Evolutionary conservation across 352 stramenopile genomes (phyloP), one percentile per base, ranked within the genome.

Genomic region (Phytophthora tubulina): DNA sequence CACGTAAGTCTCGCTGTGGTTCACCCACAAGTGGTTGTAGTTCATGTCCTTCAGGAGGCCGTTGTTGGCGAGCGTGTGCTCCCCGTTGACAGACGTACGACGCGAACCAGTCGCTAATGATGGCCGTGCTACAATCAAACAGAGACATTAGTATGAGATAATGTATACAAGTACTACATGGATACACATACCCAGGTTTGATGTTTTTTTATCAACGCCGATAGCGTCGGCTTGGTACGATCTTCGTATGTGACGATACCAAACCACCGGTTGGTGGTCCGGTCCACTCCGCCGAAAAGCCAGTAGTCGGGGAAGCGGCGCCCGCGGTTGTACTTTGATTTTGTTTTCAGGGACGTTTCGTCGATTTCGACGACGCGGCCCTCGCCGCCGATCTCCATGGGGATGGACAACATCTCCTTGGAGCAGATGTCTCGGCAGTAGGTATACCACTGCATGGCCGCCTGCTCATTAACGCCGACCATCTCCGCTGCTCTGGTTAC

Each of bases 341-440:
- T 54, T 10, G 38, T 54, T 11, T 50, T 32, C 10, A 39, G 48
- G 3, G 48, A 54, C n/a, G 48, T 54, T 10, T 54, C 48, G 31
- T 54, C 48, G 15, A 41, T 41, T 17, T 54, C 31, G 3, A 54
- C 48, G 48, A 41, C 30, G 30, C 21, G 48, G 10, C 48, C 48
- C 4, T 54, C 48, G 3, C 2, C 42, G 21, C 42, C 42, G 14
- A 49, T 10, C 42, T 49, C 13, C 42, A 8, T 49, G 21, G 42
- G 42, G 10, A 39, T 39, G 10, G 10, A 39, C 6, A 6, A 39
- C 35, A 39, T 39, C 35, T 39, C 35, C 6, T 39, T 39, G 35
- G 17, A 49, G 42, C 42, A 49, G 17, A 49, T 49, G 17, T 49
- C 42, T 6, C 42, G 42, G n/a, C n/a, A 49, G 14, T 49, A 49